Base-by-base conservation (phyloP, 108 stramenopile genomes). In the Mayamaea pseudoterrestris region DNA sequence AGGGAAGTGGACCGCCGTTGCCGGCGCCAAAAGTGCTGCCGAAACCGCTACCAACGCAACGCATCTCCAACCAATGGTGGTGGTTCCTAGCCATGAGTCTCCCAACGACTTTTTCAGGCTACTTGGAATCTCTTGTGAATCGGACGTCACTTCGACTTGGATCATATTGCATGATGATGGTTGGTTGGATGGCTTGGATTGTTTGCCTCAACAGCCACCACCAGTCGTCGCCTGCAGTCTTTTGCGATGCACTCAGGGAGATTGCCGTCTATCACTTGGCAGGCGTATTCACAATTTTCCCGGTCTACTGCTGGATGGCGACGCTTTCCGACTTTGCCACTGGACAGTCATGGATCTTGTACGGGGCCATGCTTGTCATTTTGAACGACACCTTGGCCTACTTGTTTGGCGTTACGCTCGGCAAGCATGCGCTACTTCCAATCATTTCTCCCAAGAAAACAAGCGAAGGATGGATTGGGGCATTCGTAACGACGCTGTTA, bases 361-460 rank as follows among this genome's bases (percentile, higher is more conserved):
- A 80, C 32, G 90, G 93, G 22, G 80, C 76, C n/a, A 50, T 82
- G 35, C 53, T 90, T 30, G 93, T 98, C 12, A 78, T 95, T 53
- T 71, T 81, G 57, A 98, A 98, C 58, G 98, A 98, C 62, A 58
- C 71, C 62, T 89, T 90, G 66, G 95, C 98, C 0, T 98, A 97
- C 55, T 44, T 96, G 16, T 83, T 70, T 53, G 97, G 97, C 5
- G 79, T 93, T 25, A 72, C 59, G 1, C 63, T 83, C 20, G 98
- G 98, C 0, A 68, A 83, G 42, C 88, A 90, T 48, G 70, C 86
- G 45, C 56, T 97, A 32, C 42, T 98, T 32, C 83, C 92, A 16
- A 67, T 61, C 27, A 67, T 90, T 30, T 88, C 84, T 11, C 93
- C 93, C n/a, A 90, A 93, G 28, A 92, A 97, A 74, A 97, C 96